Evolutionary conservation across 2,329 filamentous ascomycete species (phyloP).

Genomic region (Penicillium sp.): DNA sequence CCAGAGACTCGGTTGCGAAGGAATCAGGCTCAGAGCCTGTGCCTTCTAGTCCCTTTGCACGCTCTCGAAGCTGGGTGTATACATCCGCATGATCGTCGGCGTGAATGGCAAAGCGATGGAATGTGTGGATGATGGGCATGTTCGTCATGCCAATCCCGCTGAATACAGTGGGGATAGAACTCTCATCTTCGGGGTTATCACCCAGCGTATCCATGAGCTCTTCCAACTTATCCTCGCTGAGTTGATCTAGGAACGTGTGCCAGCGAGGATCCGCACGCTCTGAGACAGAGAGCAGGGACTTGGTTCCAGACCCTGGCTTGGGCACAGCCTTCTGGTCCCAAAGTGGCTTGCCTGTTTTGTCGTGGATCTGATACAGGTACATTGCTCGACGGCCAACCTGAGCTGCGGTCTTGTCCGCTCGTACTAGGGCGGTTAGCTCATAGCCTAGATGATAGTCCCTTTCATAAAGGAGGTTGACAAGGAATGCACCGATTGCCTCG

Average conservation of each 20-base stretch:
- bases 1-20: not conserved
- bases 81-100: not conserved
- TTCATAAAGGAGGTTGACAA: not conserved
- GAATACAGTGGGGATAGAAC: not conserved
- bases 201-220: not conserved
- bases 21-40: not conserved
- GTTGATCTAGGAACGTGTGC: not conserved
- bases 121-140: not conserved
- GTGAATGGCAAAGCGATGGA: not conserved
- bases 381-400: not conserved
- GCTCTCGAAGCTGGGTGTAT: not conserved
- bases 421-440: slow-evolving; percentile 1
- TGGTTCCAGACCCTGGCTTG: not conserved
- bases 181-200: not conserved
- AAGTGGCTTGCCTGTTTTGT: not conserved
- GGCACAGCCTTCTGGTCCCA: not conserved
- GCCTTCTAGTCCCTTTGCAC: not conserved
- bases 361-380: slow-evolving; percentile 2
- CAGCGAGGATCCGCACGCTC: not conserved
- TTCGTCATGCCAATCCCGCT: not conserved
- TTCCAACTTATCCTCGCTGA: not conserved
- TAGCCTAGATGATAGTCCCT: slow-evolving; percentile 5
- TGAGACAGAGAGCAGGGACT: not conserved
- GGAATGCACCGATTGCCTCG: slow-evolving; percentile 7
- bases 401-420: not conserved